Base-by-base conservation (phyloP, 306 rosid species). In the Inga leiocalycina region DNA sequence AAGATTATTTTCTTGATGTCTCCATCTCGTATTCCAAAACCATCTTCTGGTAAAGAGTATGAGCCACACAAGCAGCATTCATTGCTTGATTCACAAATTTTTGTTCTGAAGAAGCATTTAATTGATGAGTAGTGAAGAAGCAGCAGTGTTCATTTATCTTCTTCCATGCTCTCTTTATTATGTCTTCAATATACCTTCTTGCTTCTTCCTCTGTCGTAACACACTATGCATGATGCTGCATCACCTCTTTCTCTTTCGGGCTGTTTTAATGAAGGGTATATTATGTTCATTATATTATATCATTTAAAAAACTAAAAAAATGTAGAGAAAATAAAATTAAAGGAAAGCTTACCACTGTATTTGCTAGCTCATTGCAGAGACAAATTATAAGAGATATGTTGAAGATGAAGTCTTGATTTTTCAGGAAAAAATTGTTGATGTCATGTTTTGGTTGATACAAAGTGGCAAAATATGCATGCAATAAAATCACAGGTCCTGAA, bases 181-280 rank as follows among this genome's bases (percentile, higher is more conserved):
- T 74, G 19, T 16, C 76, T 37, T 69, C 27, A 17, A 89, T 71
- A 14, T 78, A 24, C 37, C 32, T 66, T 34, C 59, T 16, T 24
- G 92, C 92, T 20, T 22, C 43, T 51, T 83, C 86, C 39, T 89
- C 92, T 62, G 61, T 56, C 30, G 52, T 82, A 80, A 43, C 92
- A 89, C 24, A 84, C 5, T 74, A 87, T 78, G 20, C 79, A 77
- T 20, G 92, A 89, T 13, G 90, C 71, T 15, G 70, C 88, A 80
- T 89, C 92, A 0, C 92, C 92, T 74, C 90, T 81, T 54, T 87
- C 86, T 61, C 54, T 65, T 72, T 87, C 90, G 4, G 85, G 87
- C 90, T 87, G 86, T 54, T 54, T 54, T 52, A 16, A 52, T 49
- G 3, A 49, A 49, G 57, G 57, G 57, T 0, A 52, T 52, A 52